Conservation (phyloP, 495 filamentous ascomycete species). For the Aspergillus cavernicola region DNA sequence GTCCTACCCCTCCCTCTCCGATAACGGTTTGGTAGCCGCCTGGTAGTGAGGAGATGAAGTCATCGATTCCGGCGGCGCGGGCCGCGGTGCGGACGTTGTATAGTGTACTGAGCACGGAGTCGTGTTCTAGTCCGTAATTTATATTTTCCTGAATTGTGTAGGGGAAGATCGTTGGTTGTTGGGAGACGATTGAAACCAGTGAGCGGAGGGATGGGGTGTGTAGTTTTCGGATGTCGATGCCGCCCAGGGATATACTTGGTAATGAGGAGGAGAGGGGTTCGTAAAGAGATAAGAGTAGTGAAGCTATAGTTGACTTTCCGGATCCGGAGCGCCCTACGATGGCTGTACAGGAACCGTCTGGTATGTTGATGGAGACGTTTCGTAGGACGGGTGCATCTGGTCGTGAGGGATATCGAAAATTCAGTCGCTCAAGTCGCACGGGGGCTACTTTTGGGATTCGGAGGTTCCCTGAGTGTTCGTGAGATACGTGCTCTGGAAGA, state of each 20-base stretch:
- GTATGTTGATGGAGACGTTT: conserved; percentile 57
- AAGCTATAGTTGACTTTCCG: conserved; percentile 84
- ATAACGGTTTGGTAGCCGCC: conserved; percentile 71
- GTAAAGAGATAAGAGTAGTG: conserved; percentile 69
- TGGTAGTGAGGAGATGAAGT: conserved; percentile 72
- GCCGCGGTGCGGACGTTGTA: conserved; percentile 57
- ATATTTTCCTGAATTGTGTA: conserved; percentile 74
- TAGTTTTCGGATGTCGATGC: conserved; percentile 50
- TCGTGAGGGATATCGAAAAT: conserved; percentile 66
- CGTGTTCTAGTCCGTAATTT: conserved; percentile 60
- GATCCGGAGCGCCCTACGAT: conserved; percentile 81
- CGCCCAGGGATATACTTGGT: conserved; percentile 52
- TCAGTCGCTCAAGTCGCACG: conserved; percentile 55
- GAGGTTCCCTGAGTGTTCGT: conserved; percentile 54
- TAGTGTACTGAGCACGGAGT: conserved; percentile 31
- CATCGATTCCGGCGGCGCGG: conserved; percentile 67
- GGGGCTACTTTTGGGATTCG: conserved; percentile 52
- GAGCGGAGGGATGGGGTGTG: conserved; percentile 62
- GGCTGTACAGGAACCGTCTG: conserved; percentile 59
- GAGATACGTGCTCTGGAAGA: conserved; percentile 48
- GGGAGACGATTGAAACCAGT: conserved; percentile 72
- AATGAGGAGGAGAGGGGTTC: conserved; percentile 25
- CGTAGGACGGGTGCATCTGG: conserved; percentile 51
- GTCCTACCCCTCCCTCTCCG: conserved; percentile 68
- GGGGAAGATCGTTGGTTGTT: conserved; percentile 74